A percentile compares a stretch with the other conserved stretches of the same genome.
These are phyloP conservation scores for Penicillium lividum DNA, from an alignment of 495 filamentous ascomycete species.

Conservation along the genomic window DNA sequence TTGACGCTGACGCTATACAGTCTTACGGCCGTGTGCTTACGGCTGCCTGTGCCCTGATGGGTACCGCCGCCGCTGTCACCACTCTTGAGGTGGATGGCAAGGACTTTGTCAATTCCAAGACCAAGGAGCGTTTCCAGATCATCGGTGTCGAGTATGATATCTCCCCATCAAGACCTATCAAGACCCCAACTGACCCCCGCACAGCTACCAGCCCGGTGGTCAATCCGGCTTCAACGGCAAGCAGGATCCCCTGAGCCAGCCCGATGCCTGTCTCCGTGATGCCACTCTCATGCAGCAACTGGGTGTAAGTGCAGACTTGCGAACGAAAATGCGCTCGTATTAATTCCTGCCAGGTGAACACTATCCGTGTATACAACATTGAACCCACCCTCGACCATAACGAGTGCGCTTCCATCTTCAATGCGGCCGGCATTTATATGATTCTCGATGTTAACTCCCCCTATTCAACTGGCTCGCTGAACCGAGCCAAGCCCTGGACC, in stretches of 20 bases:
- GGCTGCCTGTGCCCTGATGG: constrained; percentile 43
- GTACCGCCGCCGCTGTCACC: constrained; percentile 65
- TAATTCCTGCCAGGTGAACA: constrained; percentile 61
- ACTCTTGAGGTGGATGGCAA: constrained; percentile 71
- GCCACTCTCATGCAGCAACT: constrained; percentile 88
- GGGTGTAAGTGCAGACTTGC: constrained; percentile 45
- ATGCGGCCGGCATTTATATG: constrained; percentile 76
- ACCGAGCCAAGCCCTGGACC: constrained; percentile 63
- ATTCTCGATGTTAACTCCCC: constrained; percentile 87
- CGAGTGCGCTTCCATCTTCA: constrained; percentile 88
- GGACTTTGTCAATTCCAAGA: constrained; percentile 81
- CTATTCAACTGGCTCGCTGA: constrained; percentile 71
- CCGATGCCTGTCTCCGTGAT: constrained; percentile 78
- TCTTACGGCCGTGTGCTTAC: constrained; percentile 37
- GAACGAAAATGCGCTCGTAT: neutral
- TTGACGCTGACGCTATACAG: constrained; percentile 8
- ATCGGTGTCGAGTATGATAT: constrained; percentile 73
- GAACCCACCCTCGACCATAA: constrained; percentile 84
- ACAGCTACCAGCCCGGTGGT: constrained; percentile 87
- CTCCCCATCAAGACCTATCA: neutral
- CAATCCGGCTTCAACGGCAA: constrained; percentile 71
- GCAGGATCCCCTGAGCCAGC: constrained; percentile 75
- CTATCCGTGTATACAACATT: constrained; percentile 92
- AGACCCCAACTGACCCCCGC: constrained; percentile 19
- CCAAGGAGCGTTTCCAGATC: constrained; percentile 80